Evolutionary conservation across 345 rosid genomes (phyloP), one percentile per base, ranked within the genome.

Genomic region (Euclidium syriacum): DNA sequence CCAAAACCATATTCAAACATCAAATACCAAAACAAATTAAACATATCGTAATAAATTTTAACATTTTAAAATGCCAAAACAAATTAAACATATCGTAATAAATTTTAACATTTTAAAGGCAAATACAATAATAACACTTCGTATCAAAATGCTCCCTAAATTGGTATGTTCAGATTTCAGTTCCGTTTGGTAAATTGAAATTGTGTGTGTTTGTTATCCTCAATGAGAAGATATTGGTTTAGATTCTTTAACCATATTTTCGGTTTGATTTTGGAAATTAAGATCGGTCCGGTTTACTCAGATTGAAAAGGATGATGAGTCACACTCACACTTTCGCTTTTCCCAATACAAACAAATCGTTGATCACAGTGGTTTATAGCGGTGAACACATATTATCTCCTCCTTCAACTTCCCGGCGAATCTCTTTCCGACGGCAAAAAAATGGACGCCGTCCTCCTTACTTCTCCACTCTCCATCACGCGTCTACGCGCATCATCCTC

Each of bases 371-470:
- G 47, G 57, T 32, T 29, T 46, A 32, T 47, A 63, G 34, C 58
- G 58, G 73, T 43, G 62, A n/a, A 43, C 52, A 9, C 36, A 6
- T 6, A 32, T 5, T n/a, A 41, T 62, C 46, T 46, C 50, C 23
- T 26, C 20, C 62, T 3, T 20, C 41, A 50, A 43, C 30, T 35
- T 41, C 35, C 63, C 63, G 68, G 58, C 64, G 75, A n/a, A 64
- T 27, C 52, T 64, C 47, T 48, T 48, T 22, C 52, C 53, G 65
- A 34, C 69, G 65, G 30, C 44, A 24, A 27, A 20, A 24, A 27
- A 20, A 81, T 86, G 92, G 82, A 78, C 52, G 70, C 85, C 49
- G 57, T 79, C 19, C 50, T 75, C 41, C 76, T 58, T 56, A 35
- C 59, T 1, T 32, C 49, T 43, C 58, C 77, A 16, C 46, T 76